A percentile compares a stretch with the other conserved stretches of the same genome.
phyloP scores from a whole-genome alignment of 352 stramenopile species.

The Lagenidium giganteum region DNA sequence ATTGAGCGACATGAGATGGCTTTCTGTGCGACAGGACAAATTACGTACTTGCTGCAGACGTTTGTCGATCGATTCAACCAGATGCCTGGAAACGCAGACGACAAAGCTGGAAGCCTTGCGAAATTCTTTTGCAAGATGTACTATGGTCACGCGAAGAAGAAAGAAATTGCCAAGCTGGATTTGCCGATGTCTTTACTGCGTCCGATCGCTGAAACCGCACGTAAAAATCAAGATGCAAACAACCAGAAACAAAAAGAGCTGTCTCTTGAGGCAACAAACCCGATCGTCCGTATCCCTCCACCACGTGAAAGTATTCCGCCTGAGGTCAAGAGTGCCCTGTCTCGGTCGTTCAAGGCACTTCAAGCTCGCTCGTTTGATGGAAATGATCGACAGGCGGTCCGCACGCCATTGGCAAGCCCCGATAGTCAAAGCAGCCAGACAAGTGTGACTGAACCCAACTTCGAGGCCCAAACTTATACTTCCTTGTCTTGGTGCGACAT shows the following conservation, averaged over 20 bases:
- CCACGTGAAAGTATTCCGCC: slow-evolving; percentile 61
- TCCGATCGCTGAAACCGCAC: slow-evolving; percentile 68
- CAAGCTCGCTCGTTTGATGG: slow-evolving; percentile 59
- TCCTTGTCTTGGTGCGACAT: slow-evolving; percentile 71
- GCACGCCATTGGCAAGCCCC: slow-evolving; percentile 62
- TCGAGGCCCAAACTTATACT: slow-evolving; percentile 47
- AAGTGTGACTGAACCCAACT: slow-evolving; percentile 26
- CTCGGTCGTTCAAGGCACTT: slow-evolving; percentile 71
- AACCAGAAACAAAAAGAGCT: slow-evolving; percentile 69
- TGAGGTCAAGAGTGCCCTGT: slow-evolving; percentile 66
- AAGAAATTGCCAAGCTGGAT: slow-evolving; percentile 74
- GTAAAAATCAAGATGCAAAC: slow-evolving; percentile 76
- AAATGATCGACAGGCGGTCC: slow-evolving; percentile 33
- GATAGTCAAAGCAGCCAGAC: slow-evolving; percentile 45
- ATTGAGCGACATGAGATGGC: slow-evolving; percentile 81
- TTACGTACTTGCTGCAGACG: slow-evolving; percentile 71
- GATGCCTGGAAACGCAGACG: slow-evolving; percentile 61
- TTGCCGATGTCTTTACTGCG: slow-evolving; percentile 65
- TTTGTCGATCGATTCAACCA: slow-evolving; percentile 81
- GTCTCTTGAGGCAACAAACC: slow-evolving; percentile 64
- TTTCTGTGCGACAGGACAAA: slow-evolving; percentile 79
- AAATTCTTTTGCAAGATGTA: slow-evolving; percentile 86
- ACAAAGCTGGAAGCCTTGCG: slow-evolving; percentile 63
- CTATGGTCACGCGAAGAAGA: slow-evolving; percentile 77
- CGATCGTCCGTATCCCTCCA: slow-evolving; percentile 70